These are phyloP conservation scores for Colletotrichum sp. DNA, from an alignment of 2,329 filamentous ascomycete species.

Conservation along the genomic window DNA sequence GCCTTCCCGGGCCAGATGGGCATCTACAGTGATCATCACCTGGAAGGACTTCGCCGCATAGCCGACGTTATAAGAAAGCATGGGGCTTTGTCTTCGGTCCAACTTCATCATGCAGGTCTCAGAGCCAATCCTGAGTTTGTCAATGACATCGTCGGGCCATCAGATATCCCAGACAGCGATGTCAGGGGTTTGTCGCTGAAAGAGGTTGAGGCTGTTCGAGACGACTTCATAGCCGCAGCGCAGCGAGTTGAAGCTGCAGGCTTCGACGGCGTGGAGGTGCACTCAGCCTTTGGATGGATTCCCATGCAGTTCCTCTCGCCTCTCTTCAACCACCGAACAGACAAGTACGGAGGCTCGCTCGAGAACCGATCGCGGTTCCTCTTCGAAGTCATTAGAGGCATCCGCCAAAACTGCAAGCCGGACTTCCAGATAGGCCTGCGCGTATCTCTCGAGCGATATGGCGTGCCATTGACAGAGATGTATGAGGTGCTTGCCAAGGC, in stretches of 20 bases:
- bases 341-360: neutral
- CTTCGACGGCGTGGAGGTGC: neutral
- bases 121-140: neutral
- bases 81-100: neutral
- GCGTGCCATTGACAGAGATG: neutral
- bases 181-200: neutral
- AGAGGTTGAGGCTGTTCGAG: neutral
- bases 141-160: neutral
- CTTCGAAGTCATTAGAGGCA: neutral
- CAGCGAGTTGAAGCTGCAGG: neutral
- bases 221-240: neutral
- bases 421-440: neutral
- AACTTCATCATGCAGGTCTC: neutral
- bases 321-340: neutral
- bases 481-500: neutral
- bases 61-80: neutral
- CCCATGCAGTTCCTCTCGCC: neutral
- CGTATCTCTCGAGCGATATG: neutral
- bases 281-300: neutral
- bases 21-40: neutral
- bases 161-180: neutral
- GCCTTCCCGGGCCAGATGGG: neutral
- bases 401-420: neutral
- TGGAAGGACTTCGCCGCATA: neutral
- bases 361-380: neutral